Percentiles rank a stretch among this genome's conserved stretches.
phyloP scores from a whole-genome alignment of 306 rosid species.

The Vicia faba region DNA sequence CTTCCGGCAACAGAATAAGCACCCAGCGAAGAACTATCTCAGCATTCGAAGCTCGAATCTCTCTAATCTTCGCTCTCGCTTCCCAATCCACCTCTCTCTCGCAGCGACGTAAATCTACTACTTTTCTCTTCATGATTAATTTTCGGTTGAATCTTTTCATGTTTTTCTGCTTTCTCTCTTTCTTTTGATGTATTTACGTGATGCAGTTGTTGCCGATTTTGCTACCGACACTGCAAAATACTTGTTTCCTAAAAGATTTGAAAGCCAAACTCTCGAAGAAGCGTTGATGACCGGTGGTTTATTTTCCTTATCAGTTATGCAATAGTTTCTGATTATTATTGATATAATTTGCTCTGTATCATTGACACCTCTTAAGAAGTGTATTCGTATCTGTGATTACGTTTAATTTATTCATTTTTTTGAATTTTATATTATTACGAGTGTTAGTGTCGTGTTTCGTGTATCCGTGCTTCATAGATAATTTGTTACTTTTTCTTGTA shows the following conservation, averaged over 20 bases:
- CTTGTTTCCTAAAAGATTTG: constrained; percentile 77
- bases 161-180: not conserved
- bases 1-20: constrained; percentile 45
- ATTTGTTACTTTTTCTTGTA: constrained; percentile 5
- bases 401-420: too few species aligned
- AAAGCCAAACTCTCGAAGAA: constrained; percentile 80
- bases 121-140: not conserved
- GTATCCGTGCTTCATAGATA: too few species aligned
- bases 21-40: constrained; percentile 54
- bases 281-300: constrained; percentile 65
- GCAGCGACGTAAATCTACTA: constrained; percentile 62
- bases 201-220: constrained; percentile 62
- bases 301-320: constrained; percentile 24
- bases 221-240: constrained; percentile 74
- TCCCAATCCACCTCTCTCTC: constrained; percentile 69
- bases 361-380: too few species aligned
- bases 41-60: constrained; percentile 71
- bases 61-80: constrained; percentile 78
- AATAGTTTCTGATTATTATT: constrained; percentile 5
- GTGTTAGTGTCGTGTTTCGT: too few species aligned
- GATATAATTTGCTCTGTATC: too few species aligned
- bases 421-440: too few species aligned
- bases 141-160: not conserved
- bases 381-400: too few species aligned
- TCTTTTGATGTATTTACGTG: not conserved